Percentiles rank a stretch among this genome's conserved stretches.
Conservation (phyloP, 2,329 filamentous ascomycete genomes). For the Daldinia eschscholtzii region DNA sequence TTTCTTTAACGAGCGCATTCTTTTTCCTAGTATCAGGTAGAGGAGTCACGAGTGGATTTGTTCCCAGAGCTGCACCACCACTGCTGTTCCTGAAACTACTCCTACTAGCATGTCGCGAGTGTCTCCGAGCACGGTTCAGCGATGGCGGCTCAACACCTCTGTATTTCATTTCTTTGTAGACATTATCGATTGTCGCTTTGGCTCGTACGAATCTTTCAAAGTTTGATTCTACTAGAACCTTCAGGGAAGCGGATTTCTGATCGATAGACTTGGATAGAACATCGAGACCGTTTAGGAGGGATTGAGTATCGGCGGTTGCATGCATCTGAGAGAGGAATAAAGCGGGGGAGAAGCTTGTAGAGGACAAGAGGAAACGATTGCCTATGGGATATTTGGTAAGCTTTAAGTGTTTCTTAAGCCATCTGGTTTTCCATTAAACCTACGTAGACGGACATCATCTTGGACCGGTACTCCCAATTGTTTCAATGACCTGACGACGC, state of each 20-base stretch:
- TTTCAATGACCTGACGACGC: conserved; percentile 84
- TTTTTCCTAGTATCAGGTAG: conserved; percentile 75
- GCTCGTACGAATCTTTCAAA: conserved; percentile 98
- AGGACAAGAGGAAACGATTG: conserved; percentile 94
- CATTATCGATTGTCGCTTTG: conserved; percentile 97
- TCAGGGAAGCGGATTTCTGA: conserved; percentile 96
- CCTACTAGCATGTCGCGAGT: conserved; percentile 77
- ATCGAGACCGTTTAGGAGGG: conserved; percentile 84
- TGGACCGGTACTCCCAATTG: conserved; percentile 83
- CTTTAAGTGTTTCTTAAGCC: conserved; percentile 30
- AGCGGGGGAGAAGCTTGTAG: conserved; percentile 92
- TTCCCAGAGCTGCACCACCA: conserved; percentile 54
- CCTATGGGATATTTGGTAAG: conserved; percentile 60
- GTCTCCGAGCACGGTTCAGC: conserved; percentile 58
- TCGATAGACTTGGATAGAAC: conserved; percentile 92
- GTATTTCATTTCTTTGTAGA: conserved; percentile 97
- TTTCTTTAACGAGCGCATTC: conserved; percentile 92
- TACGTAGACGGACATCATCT: conserved; percentile 83
- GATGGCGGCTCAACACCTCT: conserved; percentile 68
- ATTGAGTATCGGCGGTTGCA: conserved; percentile 83
- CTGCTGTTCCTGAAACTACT: conserved; percentile 71
- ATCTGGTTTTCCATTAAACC: conserved; percentile 52
- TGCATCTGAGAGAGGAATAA: conserved; percentile 95
- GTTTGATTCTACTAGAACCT: conserved; percentile 96
- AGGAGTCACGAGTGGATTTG: conserved; percentile 57